These are phyloP conservation scores for Lasiodiplodia citricola DNA, from an alignment of 2,329 filamentous ascomycete species.

Conservation along the genomic window DNA sequence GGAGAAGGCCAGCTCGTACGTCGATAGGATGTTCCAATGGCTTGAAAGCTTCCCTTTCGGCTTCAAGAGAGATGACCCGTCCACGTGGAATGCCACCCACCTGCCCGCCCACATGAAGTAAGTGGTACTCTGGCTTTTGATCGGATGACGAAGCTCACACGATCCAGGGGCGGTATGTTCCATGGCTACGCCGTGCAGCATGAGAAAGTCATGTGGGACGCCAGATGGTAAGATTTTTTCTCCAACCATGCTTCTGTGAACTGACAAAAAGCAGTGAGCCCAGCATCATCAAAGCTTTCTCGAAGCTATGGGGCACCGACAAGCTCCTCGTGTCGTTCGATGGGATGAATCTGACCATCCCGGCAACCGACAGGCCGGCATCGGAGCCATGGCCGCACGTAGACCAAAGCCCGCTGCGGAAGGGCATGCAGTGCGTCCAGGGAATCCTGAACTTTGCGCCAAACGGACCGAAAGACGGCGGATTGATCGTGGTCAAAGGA, in stretches of 20 bases:
- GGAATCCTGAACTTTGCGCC: conserved; percentile 53
- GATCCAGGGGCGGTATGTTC: conserved; percentile 54
- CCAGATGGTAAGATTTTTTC: conserved; percentile 24
- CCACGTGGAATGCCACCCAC: conserved; percentile 52
- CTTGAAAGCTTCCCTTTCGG: conserved; percentile 37
- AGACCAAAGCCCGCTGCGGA: conserved; percentile 50
- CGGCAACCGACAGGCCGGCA: conserved; percentile 45
- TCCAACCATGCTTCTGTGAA: too few relatives aligned
- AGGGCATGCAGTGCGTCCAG: conserved; percentile 50
- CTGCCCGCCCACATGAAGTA: conserved; percentile 43
- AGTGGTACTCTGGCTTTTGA: background rate
- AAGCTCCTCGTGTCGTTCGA: conserved; percentile 40
- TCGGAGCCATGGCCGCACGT: conserved; percentile 54
- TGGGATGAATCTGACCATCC: conserved; percentile 51
- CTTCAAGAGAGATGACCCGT: conserved; percentile 39
- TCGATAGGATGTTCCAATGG: conserved; percentile 39
- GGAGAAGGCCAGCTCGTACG: conserved; percentile 37
- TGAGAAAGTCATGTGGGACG: conserved; percentile 54
- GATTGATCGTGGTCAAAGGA: conserved; percentile 53
- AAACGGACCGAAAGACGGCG: conserved; percentile 54
- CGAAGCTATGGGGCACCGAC: conserved; percentile 48
- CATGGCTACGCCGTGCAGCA: conserved; percentile 46
- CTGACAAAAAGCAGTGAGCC: conserved; percentile 40
- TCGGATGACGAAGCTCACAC: conserved; percentile 33
- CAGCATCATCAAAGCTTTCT: conserved; percentile 48